phyloP scores from a whole-genome alignment of 176 grass and related monocot genomes.

The Oryza officinalis region DNA sequence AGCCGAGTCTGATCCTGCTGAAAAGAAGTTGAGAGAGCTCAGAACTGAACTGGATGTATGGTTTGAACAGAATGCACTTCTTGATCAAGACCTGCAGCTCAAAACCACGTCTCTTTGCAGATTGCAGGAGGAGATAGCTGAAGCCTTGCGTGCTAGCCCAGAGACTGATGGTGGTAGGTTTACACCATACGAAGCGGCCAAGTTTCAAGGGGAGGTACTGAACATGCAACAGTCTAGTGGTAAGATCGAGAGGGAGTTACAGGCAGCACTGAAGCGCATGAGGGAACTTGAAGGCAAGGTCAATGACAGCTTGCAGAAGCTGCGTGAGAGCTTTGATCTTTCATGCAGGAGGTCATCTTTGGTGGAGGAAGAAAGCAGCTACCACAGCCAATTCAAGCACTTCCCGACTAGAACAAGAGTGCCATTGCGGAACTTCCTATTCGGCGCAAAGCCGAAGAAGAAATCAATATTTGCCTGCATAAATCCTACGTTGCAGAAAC shows the following conservation, averaged over 20 bases:
- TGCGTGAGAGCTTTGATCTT: conserved; percentile 63
- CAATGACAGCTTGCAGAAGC: conserved; percentile 44
- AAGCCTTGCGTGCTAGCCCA: conserved; percentile 44
- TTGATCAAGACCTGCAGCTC: conserved; percentile 54
- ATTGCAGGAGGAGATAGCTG: conserved; percentile 76
- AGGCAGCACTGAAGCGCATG: conserved; percentile 48
- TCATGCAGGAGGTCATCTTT: conserved; percentile 15
- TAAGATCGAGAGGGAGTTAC: conserved; percentile 64
- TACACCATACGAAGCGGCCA: conserved; percentile 59
- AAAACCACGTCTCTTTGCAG: conserved; percentile 58
- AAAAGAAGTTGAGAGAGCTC: conserved; percentile 58
- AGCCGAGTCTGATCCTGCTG: conserved; percentile 31
- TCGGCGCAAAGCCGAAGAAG: conserved; percentile 73
- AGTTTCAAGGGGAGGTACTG: conserved; percentile 82
- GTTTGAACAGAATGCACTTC: conserved; percentile 71
- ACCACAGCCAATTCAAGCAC: conserved; percentile 56
- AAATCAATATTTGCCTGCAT: conserved; percentile 71
- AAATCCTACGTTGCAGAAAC: conserved; percentile 64
- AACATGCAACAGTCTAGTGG: conserved; percentile 74
- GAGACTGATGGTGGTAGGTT: conserved; percentile 50
- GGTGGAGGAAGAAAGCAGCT: conserved; percentile 20
- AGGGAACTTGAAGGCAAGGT: conserved; percentile 63
- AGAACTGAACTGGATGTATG: conserved; percentile 79
- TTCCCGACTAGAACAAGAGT: conserved; percentile 61
- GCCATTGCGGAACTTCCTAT: conserved; percentile 77